Evolutionary conservation across 441 rosid species (phyloP).

Genomic region (Rhodomyrtus psidioides): DNA sequence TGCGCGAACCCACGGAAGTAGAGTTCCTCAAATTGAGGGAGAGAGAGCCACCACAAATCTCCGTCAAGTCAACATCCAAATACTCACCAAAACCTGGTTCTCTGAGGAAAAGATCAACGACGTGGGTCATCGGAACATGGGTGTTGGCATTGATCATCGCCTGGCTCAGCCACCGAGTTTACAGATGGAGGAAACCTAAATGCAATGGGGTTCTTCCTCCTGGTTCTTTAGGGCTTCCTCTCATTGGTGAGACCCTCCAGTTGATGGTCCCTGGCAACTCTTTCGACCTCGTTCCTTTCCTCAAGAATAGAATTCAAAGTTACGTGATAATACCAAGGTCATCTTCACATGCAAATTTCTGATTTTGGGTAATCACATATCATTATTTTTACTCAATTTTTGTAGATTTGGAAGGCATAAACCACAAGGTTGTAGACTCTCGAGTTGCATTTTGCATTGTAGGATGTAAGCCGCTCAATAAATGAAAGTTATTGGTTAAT

Average conservation of each 20-base stretch:
- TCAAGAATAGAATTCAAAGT: conserved; percentile 11
- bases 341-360: too few relatives aligned
- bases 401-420: too few relatives aligned
- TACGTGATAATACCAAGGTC: too few relatives aligned
- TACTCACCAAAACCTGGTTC: background rate
- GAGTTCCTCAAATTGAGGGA: background rate
- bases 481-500: too few relatives aligned
- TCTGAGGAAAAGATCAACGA: background rate
- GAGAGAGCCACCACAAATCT: background rate
- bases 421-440: too few relatives aligned
- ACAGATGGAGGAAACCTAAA: conserved; percentile 13
- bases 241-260: conserved; percentile 19
- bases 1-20: background rate
- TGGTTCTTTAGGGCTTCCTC: conserved; percentile 17
- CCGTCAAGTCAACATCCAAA: background rate
- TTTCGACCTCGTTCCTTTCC: conserved; percentile 14
- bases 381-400: too few relatives aligned
- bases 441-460: too few relatives aligned
- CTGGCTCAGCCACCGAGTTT: background rate
- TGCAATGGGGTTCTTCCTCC: conserved; percentile 23
- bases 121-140: background rate
- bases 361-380: too few relatives aligned
- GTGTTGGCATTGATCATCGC: background rate
- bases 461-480: too few relatives aligned
- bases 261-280: conserved; percentile 13